phyloP scores from a whole-genome alignment of 2,329 filamentous ascomycete species.

The Periglandula ipomoeae region DNA sequence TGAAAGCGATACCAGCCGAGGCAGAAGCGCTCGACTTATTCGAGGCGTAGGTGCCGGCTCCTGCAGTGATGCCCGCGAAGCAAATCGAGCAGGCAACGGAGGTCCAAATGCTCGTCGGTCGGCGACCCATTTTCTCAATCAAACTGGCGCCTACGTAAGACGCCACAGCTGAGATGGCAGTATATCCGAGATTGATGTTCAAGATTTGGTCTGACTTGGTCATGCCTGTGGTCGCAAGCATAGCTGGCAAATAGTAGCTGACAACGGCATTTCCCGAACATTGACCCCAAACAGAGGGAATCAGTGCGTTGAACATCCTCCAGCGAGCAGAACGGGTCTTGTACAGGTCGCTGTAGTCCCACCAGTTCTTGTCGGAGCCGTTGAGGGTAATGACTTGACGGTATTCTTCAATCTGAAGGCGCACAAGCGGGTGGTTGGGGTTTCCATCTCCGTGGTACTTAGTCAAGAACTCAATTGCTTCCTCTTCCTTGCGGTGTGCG shows the following conservation, averaged over 20 bases:
- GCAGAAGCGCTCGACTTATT: conserved; percentile 1
- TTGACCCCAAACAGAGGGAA: conserved; percentile 29
- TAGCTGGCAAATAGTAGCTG: conserved; percentile 33
- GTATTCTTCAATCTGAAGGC: conserved; percentile 28
- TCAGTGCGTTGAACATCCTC: conserved; percentile 25
- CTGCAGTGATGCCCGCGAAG: conserved; percentile 3
- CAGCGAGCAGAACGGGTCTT: conserved; percentile 23
- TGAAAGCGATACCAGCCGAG: conserved; percentile 2
- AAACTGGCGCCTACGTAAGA: conserved; percentile 31
- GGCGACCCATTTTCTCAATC: conserved; percentile 33
- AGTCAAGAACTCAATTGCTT: conserved; percentile 26
- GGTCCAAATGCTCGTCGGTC: conserved; percentile 16
- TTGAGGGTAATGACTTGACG: conserved; percentile 21
- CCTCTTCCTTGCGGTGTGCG: conserved; percentile 25
- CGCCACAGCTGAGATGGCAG: conserved; percentile 23
- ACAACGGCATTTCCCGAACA: conserved; percentile 23
- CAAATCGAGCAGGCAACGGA: conserved; percentile 4
- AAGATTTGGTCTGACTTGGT: conserved; percentile 19
- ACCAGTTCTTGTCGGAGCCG: conserved; percentile 30
- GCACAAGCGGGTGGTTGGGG: conserved; percentile 27
- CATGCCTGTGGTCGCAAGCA: conserved; percentile 28
- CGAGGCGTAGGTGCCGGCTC: neutral
- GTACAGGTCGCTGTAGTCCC: conserved; percentile 31
- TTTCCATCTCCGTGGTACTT: conserved; percentile 30
- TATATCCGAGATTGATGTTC: conserved; percentile 28